phyloP scores from a whole-genome alignment of 306 rosid genomes.

The Trifolium pratense region DNA sequence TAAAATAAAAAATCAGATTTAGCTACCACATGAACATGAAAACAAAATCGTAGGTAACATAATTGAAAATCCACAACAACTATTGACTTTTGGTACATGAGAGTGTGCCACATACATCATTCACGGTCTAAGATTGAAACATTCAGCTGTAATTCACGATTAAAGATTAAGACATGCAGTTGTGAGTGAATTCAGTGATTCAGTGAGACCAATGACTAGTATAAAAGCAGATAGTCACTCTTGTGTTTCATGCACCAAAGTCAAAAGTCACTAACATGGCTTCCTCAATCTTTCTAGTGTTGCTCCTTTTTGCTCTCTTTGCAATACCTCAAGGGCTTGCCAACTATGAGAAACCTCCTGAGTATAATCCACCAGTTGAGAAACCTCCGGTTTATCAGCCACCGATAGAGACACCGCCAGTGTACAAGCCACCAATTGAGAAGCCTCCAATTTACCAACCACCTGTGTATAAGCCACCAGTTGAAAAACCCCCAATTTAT shows the following conservation, averaged over 20 bases:
- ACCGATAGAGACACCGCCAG: not conserved
- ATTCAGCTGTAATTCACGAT: not conserved
- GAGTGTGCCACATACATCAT: not conserved
- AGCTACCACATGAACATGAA: too few species aligned
- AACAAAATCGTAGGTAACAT: too few species aligned
- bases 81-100: not conserved
- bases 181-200: not conserved
- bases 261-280: constrained; percentile 10
- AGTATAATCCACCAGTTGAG: too few species aligned
- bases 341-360: not conserved
- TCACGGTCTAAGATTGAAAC: too few species aligned
- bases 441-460: not conserved
- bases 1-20: too few species aligned
- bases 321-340: constrained; percentile 29
- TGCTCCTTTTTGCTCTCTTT: constrained; percentile 17
- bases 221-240: not conserved
- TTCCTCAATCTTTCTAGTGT: constrained; percentile 5
- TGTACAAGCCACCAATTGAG: not conserved
- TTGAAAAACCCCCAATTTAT: not conserved
- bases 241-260: not conserved
- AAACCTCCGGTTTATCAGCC: not conserved
- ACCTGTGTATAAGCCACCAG: not conserved
- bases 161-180: not conserved
- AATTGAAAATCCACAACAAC: not conserved
- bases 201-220: not conserved